Evolutionary conservation across 257 asterid species (phyloP), one percentile per base, ranked within the genome.

Genomic region (Catharanthus roseus): DNA sequence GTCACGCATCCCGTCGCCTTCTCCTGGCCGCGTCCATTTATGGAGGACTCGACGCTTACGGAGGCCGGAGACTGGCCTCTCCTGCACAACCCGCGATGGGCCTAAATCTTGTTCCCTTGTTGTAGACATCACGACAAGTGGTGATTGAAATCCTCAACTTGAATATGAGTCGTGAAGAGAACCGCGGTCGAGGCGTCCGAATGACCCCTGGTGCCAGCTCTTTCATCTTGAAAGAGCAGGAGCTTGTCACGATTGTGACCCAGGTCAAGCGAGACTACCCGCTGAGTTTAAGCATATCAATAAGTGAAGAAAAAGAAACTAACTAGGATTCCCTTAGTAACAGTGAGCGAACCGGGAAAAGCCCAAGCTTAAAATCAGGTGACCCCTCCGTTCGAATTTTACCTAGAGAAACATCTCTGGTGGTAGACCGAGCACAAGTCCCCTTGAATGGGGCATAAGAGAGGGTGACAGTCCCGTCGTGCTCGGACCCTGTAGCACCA

Each of bases 321-420:
- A 62, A 34, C 68, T 1, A 62, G 68, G 49, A 62, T 62, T n/a
- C 49, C 68, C 68, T 8, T 62, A 62, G 68, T 78, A 74, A 85
- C 63, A 78, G 85, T 86, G 82, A 81, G 83, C 77, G 79, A 85
- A n/a, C n/a, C n/a, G n/a, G n/a, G n/a, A n/a, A n/a, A n/a, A n/a
- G 78, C 72, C 80, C 85, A 77, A 45, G 84, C 77, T 84, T 82
- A 82, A 79, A 84, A 84, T 79, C 83, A 79, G 49, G n/a, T n/a
- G n/a, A n/a, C n/a, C n/a, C n/a, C n/a, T n/a, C n/a, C n/a, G n/a
- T n/a, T n/a, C n/a, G n/a, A 72, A 38, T 38, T 38, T 3, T 38
- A 38, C 42, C 7, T 3, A 7, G n/a, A n/a, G 42, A 38, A 38
- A 44, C 67, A 42, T 10, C 56, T 5, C 4, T 7, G 7, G 42